Conservation (phyloP, 1,284 basidiomycete genomes). For the Leccinum laetum region DNA sequence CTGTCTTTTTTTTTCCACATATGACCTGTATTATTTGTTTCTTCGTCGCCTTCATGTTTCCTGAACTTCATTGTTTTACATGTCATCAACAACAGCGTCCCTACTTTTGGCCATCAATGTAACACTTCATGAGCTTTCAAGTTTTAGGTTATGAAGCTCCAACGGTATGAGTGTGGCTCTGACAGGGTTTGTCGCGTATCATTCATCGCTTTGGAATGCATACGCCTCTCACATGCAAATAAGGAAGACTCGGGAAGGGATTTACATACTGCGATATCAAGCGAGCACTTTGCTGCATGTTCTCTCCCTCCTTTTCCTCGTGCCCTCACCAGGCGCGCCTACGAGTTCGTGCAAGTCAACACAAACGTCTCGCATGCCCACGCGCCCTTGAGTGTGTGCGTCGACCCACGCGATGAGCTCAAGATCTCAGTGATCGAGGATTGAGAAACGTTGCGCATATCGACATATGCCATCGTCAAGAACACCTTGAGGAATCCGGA, state of each 20-base stretch:
- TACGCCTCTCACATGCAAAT: neutral
- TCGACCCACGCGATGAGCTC: constrained; percentile 1
- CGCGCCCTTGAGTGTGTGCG: constrained; percentile 1
- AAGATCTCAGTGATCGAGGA: constrained; percentile 7
- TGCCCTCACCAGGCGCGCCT: neutral
- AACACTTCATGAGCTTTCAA: too few species aligned
- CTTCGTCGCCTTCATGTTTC: neutral
- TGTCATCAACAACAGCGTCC: neutral
- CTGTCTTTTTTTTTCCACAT: neutral
- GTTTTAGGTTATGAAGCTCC: too few species aligned
- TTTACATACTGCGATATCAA: neutral
- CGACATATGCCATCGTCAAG: constrained; percentile 20
- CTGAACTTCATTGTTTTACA: neutral
- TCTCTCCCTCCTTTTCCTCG: too few species aligned
- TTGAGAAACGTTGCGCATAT: constrained; percentile 19
- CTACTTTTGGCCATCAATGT: neutral
- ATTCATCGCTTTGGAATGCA: neutral
- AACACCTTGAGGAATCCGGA: constrained; percentile 25
- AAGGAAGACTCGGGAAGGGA: neutral
- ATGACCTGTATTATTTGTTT: neutral
- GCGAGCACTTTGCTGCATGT: neutral
- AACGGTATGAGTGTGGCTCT: too few species aligned
- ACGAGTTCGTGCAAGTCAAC: constrained; percentile 17
- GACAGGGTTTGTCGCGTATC: neutral
- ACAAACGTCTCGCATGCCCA: constrained; percentile 26